Conservation (phyloP, 176 grass and related monocot species). For the Oryza meyeriana region DNA sequence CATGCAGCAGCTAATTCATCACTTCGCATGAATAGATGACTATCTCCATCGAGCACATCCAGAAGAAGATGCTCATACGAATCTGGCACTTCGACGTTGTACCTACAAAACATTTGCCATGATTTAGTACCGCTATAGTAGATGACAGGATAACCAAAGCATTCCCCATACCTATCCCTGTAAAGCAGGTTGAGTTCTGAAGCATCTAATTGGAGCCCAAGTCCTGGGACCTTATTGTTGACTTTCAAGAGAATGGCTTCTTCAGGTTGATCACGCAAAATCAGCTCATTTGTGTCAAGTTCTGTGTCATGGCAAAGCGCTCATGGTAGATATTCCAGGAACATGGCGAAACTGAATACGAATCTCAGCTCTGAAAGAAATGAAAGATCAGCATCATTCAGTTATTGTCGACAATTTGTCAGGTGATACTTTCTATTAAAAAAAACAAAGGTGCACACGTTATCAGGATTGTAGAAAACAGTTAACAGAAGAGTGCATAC, state of each 20-base stretch:
- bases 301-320: constrained; percentile 75
- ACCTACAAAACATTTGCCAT: constrained; percentile 46
- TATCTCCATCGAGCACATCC: constrained; percentile 90
- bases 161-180: constrained; percentile 71
- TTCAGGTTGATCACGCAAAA: constrained; percentile 83
- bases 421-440: neutral
- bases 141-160: neutral
- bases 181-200: constrained; percentile 97
- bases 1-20: constrained; percentile 86
- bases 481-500: neutral
- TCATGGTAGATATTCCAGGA: constrained; percentile 92
- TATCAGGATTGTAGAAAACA: neutral
- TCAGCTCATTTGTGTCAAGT: constrained; percentile 85
- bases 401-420: constrained; percentile 1
- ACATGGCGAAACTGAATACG: constrained; percentile 97
- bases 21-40: constrained; percentile 91
- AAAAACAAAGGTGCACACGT: neutral
- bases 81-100: constrained; percentile 75
- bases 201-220: constrained; percentile 84
- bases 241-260: constrained; percentile 91
- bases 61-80: constrained; percentile 94
- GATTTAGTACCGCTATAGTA: neutral
- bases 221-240: constrained; percentile 92
- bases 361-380: constrained; percentile 80
- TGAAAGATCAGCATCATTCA: neutral